Conservation (phyloP, 169 alveolate species). For the Plasmodium gallinaceum region DNA sequence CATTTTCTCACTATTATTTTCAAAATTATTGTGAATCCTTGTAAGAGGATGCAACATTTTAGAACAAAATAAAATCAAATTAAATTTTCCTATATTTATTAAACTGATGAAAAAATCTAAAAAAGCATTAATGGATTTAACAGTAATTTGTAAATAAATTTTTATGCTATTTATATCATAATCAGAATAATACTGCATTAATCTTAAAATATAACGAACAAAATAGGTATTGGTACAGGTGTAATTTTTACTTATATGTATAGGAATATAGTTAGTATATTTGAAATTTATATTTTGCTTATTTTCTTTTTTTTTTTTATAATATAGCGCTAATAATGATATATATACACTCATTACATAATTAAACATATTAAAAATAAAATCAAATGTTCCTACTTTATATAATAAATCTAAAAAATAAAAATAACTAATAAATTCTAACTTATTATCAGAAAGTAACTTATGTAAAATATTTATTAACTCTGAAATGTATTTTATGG, state of each 20-base stretch:
- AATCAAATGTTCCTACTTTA: constrained; percentile 77
- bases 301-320: constrained; percentile 48
- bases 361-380: constrained; percentile 75
- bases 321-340: constrained; percentile 47
- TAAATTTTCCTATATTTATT: constrained; percentile 64
- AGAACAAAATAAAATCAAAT: constrained; percentile 30
- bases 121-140: constrained; percentile 55
- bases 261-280: constrained; percentile 62
- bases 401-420: constrained; percentile 68
- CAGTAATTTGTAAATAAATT: constrained; percentile 51
- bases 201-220: constrained; percentile 52
- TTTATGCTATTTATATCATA: constrained; percentile 24
- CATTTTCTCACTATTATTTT: constrained; percentile 1
- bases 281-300: constrained; percentile 14
- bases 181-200: constrained; percentile 42
- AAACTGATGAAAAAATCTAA: constrained; percentile 50
- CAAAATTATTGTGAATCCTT: constrained; percentile 17
- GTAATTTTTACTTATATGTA: constrained; percentile 73
- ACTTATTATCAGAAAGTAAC: constrained; percentile 60
- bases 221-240: constrained; percentile 75
- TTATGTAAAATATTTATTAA: constrained; percentile 56
- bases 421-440: constrained; percentile 67
- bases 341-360: constrained; percentile 77
- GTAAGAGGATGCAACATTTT: constrained; percentile 76
- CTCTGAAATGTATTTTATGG: constrained; percentile 71